Evolutionary conservation across 1,139 yeast genomes (phyloP).

Genomic region (Geotrichum armillariae): DNA sequence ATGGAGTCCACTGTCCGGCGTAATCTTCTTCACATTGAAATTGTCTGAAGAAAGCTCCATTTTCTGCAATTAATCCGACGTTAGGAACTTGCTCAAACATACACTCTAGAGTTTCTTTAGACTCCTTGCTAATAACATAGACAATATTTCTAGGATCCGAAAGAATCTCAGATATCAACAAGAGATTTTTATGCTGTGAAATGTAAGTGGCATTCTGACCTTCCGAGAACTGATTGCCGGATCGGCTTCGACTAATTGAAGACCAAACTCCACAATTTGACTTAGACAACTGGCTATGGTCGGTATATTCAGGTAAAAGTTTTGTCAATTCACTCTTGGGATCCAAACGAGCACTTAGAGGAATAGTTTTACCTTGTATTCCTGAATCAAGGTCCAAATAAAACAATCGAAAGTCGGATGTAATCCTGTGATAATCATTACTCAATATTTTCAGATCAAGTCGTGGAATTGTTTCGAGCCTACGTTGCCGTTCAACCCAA

Average conservation of each 20-base stretch:
- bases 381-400: conserved; percentile 38
- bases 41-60: conserved; percentile 62
- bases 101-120: conserved; percentile 63
- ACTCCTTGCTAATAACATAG: conserved; percentile 67
- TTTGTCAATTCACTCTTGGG: conserved; percentile 2
- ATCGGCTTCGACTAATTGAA: not conserved
- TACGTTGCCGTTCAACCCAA: conserved; percentile 58
- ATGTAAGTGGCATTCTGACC: conserved; percentile 26
- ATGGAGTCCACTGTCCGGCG: conserved; percentile 80
- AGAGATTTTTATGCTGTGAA: conserved; percentile 37
- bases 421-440: conserved; percentile 28
- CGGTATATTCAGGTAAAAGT: not conserved
- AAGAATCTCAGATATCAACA: conserved; percentile 48
- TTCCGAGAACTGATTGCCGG: not conserved
- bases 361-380: too few relatives aligned
- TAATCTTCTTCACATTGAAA: conserved; percentile 41
- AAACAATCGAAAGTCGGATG: conserved; percentile 33
- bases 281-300: not conserved
- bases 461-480: conserved; percentile 37
- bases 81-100: conserved; percentile 65
- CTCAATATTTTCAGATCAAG: conserved; percentile 29
- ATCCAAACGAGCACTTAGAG: conserved; percentile 7
- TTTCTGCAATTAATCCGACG: conserved; percentile 84
- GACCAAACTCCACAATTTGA: not conserved
- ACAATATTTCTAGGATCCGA: conserved; percentile 61